These are phyloP conservation scores for Colletotrichum zoysiae DNA, from an alignment of 2,329 filamentous ascomycete species.

Conservation along the genomic window DNA sequence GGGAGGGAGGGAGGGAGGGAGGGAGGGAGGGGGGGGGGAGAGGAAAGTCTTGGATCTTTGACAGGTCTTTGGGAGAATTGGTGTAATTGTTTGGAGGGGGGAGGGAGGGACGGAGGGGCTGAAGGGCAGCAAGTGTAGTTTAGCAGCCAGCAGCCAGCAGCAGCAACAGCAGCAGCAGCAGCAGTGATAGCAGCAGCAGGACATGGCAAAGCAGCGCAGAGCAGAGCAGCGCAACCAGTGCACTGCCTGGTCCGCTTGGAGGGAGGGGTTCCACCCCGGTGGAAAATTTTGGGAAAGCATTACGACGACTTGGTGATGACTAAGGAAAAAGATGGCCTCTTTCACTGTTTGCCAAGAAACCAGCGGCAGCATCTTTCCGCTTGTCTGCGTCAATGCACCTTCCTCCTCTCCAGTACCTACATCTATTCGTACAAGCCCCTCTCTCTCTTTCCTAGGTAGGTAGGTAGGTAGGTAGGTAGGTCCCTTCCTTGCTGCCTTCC, in stretches of 20 bases:
- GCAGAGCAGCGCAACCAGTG: neutral
- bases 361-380: conserved; percentile 38
- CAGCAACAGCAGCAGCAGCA: too few relatives aligned
- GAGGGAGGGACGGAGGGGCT: neutral
- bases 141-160: neutral
- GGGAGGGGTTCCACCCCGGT: conserved; percentile 25
- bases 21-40: neutral
- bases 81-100: conserved; percentile 1
- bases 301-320: conserved; percentile 41
- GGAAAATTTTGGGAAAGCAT: conserved; percentile 41
- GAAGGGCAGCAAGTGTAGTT: neutral
- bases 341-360: conserved; percentile 31
- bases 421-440: neutral
- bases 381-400: conserved; percentile 14
- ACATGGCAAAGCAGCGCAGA: neutral
- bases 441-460: too few relatives aligned
- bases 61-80: conserved; percentile 19
- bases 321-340: conserved; percentile 19
- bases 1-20: neutral
- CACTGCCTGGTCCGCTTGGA: neutral
- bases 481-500: neutral
- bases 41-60: conserved; percentile 32
- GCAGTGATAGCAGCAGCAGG: neutral
- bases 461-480: too few relatives aligned
- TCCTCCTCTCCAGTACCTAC: conserved; percentile 4